Percentiles rank a stretch among this genome's conserved stretches.
Conservation (phyloP, 2,329 filamentous ascomycete species). For the Arachnopeziza araneosa region DNA sequence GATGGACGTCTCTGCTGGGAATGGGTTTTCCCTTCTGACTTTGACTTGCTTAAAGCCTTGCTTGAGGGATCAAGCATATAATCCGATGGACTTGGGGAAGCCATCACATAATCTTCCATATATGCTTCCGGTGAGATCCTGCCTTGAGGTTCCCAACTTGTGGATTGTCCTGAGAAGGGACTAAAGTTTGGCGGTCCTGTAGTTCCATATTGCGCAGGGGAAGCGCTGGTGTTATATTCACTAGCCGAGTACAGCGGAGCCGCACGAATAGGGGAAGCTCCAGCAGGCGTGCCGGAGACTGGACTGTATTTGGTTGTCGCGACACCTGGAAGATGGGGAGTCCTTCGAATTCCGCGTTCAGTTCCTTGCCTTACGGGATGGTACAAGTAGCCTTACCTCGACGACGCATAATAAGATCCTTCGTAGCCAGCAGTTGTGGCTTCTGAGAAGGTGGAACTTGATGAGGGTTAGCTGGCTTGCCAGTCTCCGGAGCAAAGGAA, state of each 20-base stretch:
- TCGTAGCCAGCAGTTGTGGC: conserved; percentile 22
- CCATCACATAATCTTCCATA: conserved; percentile 36
- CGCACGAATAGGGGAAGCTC: conserved; percentile 20
- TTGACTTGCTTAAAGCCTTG: conserved; percentile 38
- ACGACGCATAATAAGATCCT: conserved; percentile 25
- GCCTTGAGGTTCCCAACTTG: conserved; percentile 30
- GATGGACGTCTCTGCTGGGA: conserved; percentile 62
- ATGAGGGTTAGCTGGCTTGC: conserved; percentile 21
- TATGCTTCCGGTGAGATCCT: conserved; percentile 30
- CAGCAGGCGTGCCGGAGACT: conserved; percentile 15
- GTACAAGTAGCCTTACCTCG: conserved; percentile 26
- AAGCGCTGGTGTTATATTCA: conserved; percentile 26
- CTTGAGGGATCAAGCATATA: conserved; percentile 49
- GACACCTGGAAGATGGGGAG: conserved; percentile 23
- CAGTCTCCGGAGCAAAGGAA: not conserved
- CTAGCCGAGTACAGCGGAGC: conserved; percentile 26
- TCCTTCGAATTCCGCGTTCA: conserved; percentile 26
- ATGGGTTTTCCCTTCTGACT: conserved; percentile 40
- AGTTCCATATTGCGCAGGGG: conserved; percentile 27
- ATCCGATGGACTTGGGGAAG: conserved; percentile 55
- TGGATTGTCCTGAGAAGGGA: conserved; percentile 24
- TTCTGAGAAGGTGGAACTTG: conserved; percentile 26
- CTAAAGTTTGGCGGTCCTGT: conserved; percentile 27
- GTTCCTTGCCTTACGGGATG: conserved; percentile 15
- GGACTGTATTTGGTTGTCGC: conserved; percentile 25